These are phyloP conservation scores for Keithomyces neogunnii DNA, from an alignment of 2,329 filamentous ascomycete species.

Conservation along the genomic window DNA sequence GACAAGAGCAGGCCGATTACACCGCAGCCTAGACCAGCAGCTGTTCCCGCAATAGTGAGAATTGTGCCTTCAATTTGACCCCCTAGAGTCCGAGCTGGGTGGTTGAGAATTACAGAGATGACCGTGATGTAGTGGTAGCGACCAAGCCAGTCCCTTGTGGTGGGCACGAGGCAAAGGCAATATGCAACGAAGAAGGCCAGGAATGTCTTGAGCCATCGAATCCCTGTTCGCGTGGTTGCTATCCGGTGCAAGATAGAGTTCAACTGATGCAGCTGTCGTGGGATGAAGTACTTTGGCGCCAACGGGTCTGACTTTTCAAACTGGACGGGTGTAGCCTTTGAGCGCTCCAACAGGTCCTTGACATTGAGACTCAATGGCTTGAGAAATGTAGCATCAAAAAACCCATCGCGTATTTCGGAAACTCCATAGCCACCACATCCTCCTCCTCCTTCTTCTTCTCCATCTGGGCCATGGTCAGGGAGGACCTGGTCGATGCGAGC, in stretches of 20 bases:
- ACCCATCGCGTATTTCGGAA: conserved; percentile 34
- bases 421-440: conserved; percentile 28
- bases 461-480: conserved; percentile 24
- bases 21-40: conserved; percentile 47
- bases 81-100: conserved; percentile 46
- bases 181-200: conserved; percentile 50
- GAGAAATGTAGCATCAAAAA: conserved; percentile 40
- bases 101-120: conserved; percentile 49
- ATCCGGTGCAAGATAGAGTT: conserved; percentile 30
- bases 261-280: conserved; percentile 37
- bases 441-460: conserved; percentile 11
- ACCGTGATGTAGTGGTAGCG: conserved; percentile 47
- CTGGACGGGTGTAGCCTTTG: conserved; percentile 33
- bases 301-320: conserved; percentile 39
- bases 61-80: conserved; percentile 48
- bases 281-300: conserved; percentile 36
- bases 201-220: conserved; percentile 44
- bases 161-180: conserved; percentile 43
- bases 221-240: conserved; percentile 39
- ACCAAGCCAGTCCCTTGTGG: conserved; percentile 40
- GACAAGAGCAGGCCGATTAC: conserved; percentile 45
- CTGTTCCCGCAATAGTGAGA: conserved; percentile 44
- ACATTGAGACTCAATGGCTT: conserved; percentile 29
- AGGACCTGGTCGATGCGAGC: conserved; percentile 25
- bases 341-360: conserved; percentile 30